phyloP scores from a whole-genome alignment of 225 moss, liverwort and hornwort genomes.

The Pseudisothecium myosuroides region DNA sequence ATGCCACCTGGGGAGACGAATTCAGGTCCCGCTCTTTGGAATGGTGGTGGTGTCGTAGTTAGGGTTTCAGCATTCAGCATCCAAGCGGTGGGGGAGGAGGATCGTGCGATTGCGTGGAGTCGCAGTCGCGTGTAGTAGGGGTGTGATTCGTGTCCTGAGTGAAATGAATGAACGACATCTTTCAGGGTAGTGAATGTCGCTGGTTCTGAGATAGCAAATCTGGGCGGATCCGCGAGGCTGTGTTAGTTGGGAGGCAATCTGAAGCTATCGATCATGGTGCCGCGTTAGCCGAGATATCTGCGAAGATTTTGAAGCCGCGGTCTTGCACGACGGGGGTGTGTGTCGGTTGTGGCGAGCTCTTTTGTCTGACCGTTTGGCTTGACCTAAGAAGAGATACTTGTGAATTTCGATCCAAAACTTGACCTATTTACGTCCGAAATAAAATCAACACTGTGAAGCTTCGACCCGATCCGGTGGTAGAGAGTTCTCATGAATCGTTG shows the following conservation, averaged over 20 bases:
- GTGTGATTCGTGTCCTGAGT: neutral
- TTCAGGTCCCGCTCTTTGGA: neutral
- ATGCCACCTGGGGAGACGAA: neutral
- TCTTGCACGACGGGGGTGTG: too few relatives aligned
- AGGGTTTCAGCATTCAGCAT: slow-evolving; percentile 7
- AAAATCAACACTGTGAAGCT: neutral
- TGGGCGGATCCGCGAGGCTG: neutral
- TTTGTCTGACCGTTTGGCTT: neutral
- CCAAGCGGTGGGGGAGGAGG: neutral
- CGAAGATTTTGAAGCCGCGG: neutral
- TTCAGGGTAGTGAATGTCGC: neutral
- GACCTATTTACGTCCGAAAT: neutral
- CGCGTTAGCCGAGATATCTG: neutral
- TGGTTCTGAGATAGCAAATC: neutral
- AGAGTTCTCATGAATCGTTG: neutral
- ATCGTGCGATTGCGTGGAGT: neutral
- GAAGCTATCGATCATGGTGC: neutral
- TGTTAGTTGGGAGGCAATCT: neutral
- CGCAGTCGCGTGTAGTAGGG: neutral
- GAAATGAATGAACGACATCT: neutral
- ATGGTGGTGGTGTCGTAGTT: neutral
- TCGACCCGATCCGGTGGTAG: neutral
- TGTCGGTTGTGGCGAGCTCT: neutral
- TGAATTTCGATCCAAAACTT: neutral
- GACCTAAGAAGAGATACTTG: neutral